phyloP scores from a whole-genome alignment of 257 asterid genomes.

The Rauvolfia tetraphylla region DNA sequence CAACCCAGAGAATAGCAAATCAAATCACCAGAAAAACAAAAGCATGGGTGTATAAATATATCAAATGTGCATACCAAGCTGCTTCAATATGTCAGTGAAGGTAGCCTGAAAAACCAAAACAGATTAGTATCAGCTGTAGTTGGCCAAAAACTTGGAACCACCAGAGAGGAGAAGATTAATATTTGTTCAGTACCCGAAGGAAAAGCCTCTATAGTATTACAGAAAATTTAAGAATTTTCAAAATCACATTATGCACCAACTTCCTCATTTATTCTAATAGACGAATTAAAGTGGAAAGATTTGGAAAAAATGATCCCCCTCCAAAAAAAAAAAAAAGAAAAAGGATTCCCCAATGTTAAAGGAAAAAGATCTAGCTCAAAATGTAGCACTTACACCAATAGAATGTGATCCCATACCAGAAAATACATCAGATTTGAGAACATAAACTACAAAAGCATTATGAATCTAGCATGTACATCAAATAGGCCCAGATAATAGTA shows the following conservation, averaged over 20 bases:
- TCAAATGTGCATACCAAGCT: conserved; percentile 53
- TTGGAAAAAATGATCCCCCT: not conserved
- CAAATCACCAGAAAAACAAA: not conserved
- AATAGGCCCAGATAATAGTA: not conserved
- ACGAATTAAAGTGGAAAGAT: not conserved
- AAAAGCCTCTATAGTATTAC: not conserved
- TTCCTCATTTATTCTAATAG: not conserved
- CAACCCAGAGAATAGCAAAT: not conserved
- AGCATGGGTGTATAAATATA: not conserved
- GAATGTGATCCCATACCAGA: not conserved
- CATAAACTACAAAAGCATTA: not conserved
- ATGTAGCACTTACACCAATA: not conserved
- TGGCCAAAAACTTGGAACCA: not conserved
- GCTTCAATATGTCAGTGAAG: conserved; percentile 87
- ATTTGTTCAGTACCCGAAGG: not conserved
- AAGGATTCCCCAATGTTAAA: too few relatives aligned
- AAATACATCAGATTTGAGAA: not conserved
- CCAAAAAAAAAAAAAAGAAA: too few relatives aligned
- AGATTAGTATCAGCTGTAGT: conserved; percentile 1
- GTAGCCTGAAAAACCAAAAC: conserved; percentile 63
- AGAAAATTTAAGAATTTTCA: not conserved
- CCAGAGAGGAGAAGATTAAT: not conserved
- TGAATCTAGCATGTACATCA: not conserved
- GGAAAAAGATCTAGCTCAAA: not conserved
- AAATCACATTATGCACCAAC: not conserved